These are phyloP conservation scores for Cinnamomum micranthum DNA, from an alignment of 164 flowering plant genomes.

Conservation along the genomic window DNA sequence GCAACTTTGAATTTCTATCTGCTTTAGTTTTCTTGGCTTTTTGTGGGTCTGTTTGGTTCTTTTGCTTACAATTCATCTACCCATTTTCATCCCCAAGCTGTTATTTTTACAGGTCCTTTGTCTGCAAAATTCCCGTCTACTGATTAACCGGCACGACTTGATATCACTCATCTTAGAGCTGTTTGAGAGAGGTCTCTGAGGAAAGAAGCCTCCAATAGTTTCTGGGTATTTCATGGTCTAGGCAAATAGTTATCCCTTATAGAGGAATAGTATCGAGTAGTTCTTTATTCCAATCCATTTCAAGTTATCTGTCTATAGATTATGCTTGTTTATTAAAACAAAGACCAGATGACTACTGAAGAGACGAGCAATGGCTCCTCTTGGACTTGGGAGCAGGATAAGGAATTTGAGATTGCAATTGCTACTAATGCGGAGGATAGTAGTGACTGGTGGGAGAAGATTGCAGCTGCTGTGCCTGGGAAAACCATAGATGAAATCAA, in stretches of 20 bases:
- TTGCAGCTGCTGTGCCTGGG: slow-evolving; percentile 70
- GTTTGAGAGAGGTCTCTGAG: background rate
- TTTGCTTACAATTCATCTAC: slow-evolving; percentile 28
- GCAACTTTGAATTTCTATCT: slow-evolving; percentile 7
- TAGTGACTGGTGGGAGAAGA: slow-evolving; percentile 82
- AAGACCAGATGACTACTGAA: slow-evolving; percentile 52
- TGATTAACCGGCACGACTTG: slow-evolving; percentile 17
- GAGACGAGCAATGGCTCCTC: slow-evolving; percentile 42
- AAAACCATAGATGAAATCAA: slow-evolving; percentile 70
- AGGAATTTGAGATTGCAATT: slow-evolving; percentile 79
- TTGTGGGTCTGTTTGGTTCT: slow-evolving; percentile 24
- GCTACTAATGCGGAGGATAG: slow-evolving; percentile 66
- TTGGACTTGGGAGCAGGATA: slow-evolving; percentile 86
- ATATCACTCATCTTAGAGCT: slow-evolving; percentile 5
- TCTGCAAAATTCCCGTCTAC: slow-evolving; percentile 14
- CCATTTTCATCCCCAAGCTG: slow-evolving; percentile 11
- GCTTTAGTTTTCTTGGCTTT: slow-evolving; percentile 27
- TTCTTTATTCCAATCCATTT: background rate
- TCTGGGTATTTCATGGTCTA: slow-evolving; percentile 10
- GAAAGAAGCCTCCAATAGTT: background rate
- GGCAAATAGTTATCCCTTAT: slow-evolving; percentile 10
- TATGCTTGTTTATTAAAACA: slow-evolving; percentile 11
- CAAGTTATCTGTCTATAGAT: background rate
- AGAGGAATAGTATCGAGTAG: slow-evolving; percentile 7
- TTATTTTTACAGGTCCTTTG: background rate